Base-by-base conservation (phyloP, 2,329 filamentous ascomycete genomes). In the Fusarium sp. region DNA sequence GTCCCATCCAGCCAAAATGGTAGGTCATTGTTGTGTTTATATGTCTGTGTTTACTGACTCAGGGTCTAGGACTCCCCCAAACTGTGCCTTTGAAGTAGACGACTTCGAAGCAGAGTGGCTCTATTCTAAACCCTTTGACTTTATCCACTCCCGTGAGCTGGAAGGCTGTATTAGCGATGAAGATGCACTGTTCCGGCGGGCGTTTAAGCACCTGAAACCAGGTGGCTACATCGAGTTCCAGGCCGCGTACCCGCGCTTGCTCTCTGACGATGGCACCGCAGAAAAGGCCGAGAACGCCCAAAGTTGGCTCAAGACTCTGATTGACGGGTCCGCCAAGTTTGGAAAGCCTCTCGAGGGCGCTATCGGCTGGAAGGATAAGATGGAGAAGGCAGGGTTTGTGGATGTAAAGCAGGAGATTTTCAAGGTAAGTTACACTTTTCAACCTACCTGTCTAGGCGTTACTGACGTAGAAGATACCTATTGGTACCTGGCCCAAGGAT, bases 1-100 rank as follows among this genome's bases (percentile, higher is more conserved):
- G 72, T 12, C 72, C 72, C 5, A 75, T 75, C 0, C 72, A 75
- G 12, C 72, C 72, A 35, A 66, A 68, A 30, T 75, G 72, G 72
- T 75, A 45, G 4, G 32, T 3, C 7, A 12, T 12, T 12, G 2
- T 4, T 35, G n/a, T 35, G 15, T 54, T 22, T 11, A 10, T 11
- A 11, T 12, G 5, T 1, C 9, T 25, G 10, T 8, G 30, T 17
- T 14, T 6, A 27, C 22, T 15, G 14, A 25, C 15, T 11, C 11
- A 12, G 10, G 8, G 10, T 17, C 0, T 2, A 74, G 71, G 71
- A 54, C 60, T 35, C 71, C 71, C 4, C 22, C 65, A 25, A 74
- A 74, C 27, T 74, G 71, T 6, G 38, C 47, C 1, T 74, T 74
- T 2, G 71, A 74, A 33, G 71, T 74, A 2, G 71, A 74, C 4